Base-by-base conservation (phyloP, 768 basidiomycete species). In the Boletus edulis region DNA sequence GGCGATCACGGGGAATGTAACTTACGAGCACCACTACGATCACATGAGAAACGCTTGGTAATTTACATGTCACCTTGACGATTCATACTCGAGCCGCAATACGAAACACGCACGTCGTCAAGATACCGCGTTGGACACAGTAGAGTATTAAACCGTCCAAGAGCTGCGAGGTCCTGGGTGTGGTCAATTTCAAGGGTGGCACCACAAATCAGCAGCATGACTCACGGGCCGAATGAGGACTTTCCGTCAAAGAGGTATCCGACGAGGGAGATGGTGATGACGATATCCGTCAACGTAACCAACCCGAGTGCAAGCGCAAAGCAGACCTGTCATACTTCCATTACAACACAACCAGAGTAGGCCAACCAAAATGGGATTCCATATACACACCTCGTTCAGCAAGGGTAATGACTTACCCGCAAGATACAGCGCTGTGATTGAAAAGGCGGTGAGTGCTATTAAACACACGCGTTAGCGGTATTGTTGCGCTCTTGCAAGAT, bases 231-330 rank as follows among this genome's bases (percentile, higher is more conserved):
- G 5, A n/a, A n/a, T 3, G 32, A 27, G 4, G 47, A 46, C 42
- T 52, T 62, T 35, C 44, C 29, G 15, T 22, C 43, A 20, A n/a
- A 39, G 31, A 58, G 52, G n/a, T 52, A 58, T 29, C 52, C 12
- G 9, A 55, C 29, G 13, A 62, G 61, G n/a, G 45, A 55, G 10
- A 55, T 24, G 13, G 61, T 59, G 49, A 62, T 62, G 46, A 55
- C 4, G 6, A 55, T 18, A 42, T 62, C 61, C 38, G 60, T 59
- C 45, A 62, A 38, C 11, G 61, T 62, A 12, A 58, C 53, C 40
- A 55, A 24, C 18, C 61, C 56, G 14, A 62, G 56, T 8, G 61
- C 42, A 1, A 62, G 29, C 8, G 46, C 51, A 6, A 63, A 1
- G 14, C 55, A 44, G 17, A 42, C 17, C 61, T 62, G 32, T 18